A percentile compares a stretch with the other conserved stretches of the same genome.
Evolutionary conservation across 1,284 basidiomycete genomes (phyloP).

Genomic region (Rhodotorula sp.): DNA sequence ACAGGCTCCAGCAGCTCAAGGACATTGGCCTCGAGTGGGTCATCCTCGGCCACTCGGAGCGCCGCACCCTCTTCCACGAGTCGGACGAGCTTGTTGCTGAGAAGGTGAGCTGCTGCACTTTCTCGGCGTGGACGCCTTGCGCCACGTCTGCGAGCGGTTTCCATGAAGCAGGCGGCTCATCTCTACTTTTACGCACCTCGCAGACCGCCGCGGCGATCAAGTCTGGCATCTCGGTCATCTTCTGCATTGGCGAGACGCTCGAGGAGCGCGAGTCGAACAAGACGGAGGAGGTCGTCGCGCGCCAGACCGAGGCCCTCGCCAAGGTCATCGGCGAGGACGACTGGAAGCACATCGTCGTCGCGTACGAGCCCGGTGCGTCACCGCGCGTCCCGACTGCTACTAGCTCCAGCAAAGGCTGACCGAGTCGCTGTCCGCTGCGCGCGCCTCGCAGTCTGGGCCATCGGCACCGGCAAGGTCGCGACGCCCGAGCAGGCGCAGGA

Average conservation of each 20-base stretch:
- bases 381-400: background rate
- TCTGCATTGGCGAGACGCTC: conserved; percentile 95
- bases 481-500: conserved; percentile 81
- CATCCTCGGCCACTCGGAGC: conserved; percentile 97
- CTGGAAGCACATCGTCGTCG: conserved; percentile 93
- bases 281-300: conserved; percentile 77
- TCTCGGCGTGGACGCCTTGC: too few species aligned
- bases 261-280: conserved; percentile 78
- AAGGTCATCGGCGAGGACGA: conserved; percentile 63
- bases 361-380: conserved; percentile 58
- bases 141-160: background rate
- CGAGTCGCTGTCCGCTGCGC: too few species aligned
- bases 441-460: conserved; percentile 77
- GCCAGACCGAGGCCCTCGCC: conserved; percentile 78
- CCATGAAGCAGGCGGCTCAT: background rate
- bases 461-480: conserved; percentile 73
- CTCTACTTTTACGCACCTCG: background rate
- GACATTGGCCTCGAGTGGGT: conserved; percentile 89
- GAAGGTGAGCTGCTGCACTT: conserved; percentile 64
- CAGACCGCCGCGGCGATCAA: conserved; percentile 62
- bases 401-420: background rate
- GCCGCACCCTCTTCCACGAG: conserved; percentile 89
- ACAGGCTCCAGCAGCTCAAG: conserved; percentile 68
- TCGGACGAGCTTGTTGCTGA: conserved; percentile 73
- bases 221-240: conserved; percentile 78